These are phyloP conservation scores for Apiospora koreana DNA, from an alignment of 2,329 filamentous ascomycete genomes.

Conservation along the genomic window DNA sequence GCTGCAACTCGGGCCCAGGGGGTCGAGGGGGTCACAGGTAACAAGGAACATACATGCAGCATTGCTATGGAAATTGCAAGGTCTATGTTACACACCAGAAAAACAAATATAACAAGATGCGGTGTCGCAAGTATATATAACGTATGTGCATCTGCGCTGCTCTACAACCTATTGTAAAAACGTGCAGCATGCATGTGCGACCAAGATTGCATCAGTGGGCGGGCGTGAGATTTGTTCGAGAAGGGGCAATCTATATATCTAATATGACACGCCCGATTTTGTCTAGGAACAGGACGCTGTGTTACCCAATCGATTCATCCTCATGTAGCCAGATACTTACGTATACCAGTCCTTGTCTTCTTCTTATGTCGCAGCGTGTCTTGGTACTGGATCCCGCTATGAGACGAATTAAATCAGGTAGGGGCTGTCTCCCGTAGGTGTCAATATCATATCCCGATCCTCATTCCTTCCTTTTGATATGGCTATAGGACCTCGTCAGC, in stretches of 20 bases:
- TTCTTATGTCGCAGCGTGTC: not conserved
- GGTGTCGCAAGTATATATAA: not conserved
- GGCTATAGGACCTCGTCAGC: not conserved
- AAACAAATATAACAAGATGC: not conserved
- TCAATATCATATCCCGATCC: not conserved
- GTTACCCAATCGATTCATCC: not conserved
- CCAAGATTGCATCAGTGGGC: not conserved
- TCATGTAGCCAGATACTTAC: not conserved
- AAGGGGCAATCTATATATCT: not conserved
- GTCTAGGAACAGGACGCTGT: not conserved
- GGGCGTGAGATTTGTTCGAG: not conserved
- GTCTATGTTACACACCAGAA: not conserved
- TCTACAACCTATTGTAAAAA: not conserved
- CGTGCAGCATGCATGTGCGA: not conserved
- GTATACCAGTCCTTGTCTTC: not conserved
- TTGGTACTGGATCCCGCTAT: not conserved
- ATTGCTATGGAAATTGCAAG: not conserved
- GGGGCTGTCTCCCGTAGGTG: not conserved
- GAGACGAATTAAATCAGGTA: not conserved
- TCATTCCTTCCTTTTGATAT: not conserved
- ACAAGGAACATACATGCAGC: not conserved
- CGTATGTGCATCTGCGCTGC: not conserved
- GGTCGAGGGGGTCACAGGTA: not conserved
- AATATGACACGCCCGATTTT: not conserved
- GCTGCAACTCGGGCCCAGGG: not conserved